Evolutionary conservation across 805 yeast species (phyloP), one percentile per base, ranked within the genome.

Genomic region (Yamadazyma takamatsuzukensis): DNA sequence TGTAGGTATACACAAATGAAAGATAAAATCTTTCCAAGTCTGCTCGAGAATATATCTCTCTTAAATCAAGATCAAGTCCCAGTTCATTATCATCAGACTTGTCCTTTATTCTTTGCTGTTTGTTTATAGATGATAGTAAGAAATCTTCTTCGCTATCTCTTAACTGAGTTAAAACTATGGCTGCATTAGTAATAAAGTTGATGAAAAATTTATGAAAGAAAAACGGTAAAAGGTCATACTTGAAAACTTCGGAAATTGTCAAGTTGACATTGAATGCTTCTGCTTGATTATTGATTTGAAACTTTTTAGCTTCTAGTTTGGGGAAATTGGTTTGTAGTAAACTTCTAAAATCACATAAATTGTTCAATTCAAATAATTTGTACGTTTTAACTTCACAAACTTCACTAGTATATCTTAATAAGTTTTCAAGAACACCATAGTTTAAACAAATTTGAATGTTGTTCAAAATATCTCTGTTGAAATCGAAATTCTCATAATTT

Each of bases 1-100:
- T 63, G 53, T 82, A 88, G 6, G 86, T 67, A 51, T 74, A 83
- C 26, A 80, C 80, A 37, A 86, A 67, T 3, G 90, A 72, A 42
- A 89, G 51, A 49, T 86, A 89, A 48, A 90, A 85, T 40, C 96
- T 69, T 54, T 93, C 98, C 23, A 93, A 61, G 43, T 93, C 97
- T 0, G 90, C 85, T 45, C 80, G 78, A 16, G 81, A 76, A 1
- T 86, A 71, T 13, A 83, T 68, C 32, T 70, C 78, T 41, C 80
- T 86, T 23, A 81, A 56, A 36, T 76, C 70, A 14, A 78, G 56
- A 4, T 48, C 49, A 12, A 27, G 5, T 12, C 25, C 27, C 16
- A 21, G 18, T 19, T 18, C 10, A 3, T 10, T 24, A 6, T 15
- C 12, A 6, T 16, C 25, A 24, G 16, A 7, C 3, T 23, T 31